Percentiles rank a stretch among this genome's conserved stretches.
These are phyloP conservation scores for Lichtheimia ramosa DNA, from an alignment of 371 early-diverging fungal species.

Conservation along the genomic window DNA sequence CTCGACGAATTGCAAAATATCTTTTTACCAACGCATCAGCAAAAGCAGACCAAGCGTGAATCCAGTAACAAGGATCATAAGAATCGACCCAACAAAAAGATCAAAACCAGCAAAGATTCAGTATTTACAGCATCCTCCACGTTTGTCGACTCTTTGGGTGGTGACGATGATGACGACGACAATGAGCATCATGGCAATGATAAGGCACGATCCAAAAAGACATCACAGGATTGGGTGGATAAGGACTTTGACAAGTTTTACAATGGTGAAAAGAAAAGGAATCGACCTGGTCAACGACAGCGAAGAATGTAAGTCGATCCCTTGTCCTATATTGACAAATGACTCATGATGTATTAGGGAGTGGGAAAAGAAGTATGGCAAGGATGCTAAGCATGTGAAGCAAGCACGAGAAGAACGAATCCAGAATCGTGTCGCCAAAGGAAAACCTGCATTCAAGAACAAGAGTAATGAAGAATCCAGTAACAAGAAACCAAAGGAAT, in stretches of 20 bases:
- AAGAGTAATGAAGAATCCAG: conserved; percentile 17
- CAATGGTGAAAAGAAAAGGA: conserved; percentile 36
- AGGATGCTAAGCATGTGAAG: conserved; percentile 40
- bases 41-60: background rate
- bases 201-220: background rate
- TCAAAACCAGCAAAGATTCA: background rate
- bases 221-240: background rate
- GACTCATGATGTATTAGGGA: conserved; percentile 16
- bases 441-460: background rate
- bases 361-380: conserved; percentile 44
- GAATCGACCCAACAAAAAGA: conserved; percentile 13
- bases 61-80: conserved; percentile 17
- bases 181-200: conserved; percentile 13
- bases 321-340: background rate
- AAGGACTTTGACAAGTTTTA: conserved; percentile 41
- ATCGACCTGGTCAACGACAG: conserved; percentile 41
- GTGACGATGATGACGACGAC: conserved; percentile 13
- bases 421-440: conserved; percentile 17
- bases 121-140: conserved; percentile 18
- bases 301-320: conserved; percentile 42
- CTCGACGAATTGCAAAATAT: conserved; percentile 22
- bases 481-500: background rate
- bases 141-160: conserved; percentile 33
- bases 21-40: conserved; percentile 1
- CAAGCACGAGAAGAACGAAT: conserved; percentile 24